These are phyloP conservation scores for Rhodofomes roseus DNA, from an alignment of 1,284 basidiomycete species.

Conservation along the genomic window DNA sequence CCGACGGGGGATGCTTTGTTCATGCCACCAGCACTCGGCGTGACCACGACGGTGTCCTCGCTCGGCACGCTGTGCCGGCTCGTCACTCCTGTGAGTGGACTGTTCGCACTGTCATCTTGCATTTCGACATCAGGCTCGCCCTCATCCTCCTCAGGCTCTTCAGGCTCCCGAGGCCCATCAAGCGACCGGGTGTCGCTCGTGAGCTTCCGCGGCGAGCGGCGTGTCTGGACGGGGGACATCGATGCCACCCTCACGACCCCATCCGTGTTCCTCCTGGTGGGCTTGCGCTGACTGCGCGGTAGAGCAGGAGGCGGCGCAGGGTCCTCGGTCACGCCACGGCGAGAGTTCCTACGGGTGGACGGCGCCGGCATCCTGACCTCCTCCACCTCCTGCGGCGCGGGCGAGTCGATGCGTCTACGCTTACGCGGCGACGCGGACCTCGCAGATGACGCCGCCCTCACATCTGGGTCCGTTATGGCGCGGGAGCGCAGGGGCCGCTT, in stretches of 20 bases:
- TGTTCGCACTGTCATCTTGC: slow-evolving; percentile 50
- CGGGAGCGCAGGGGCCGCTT: slow-evolving; percentile 28
- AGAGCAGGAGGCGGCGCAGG: background rate
- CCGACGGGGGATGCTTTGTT: slow-evolving; percentile 18
- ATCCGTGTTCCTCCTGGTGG: background rate
- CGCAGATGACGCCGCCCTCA: slow-evolving; percentile 14
- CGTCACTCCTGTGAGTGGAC: slow-evolving; percentile 47
- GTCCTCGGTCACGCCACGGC: slow-evolving; percentile 3
- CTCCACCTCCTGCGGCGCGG: slow-evolving; percentile 29
- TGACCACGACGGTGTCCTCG: slow-evolving; percentile 46
- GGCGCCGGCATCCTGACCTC: slow-evolving; percentile 9
- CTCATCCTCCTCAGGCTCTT: background rate
- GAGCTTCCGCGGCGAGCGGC: background rate
- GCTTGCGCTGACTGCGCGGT: background rate
- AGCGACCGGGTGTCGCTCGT: background rate
- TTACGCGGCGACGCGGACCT: slow-evolving; percentile 34
- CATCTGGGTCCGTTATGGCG: slow-evolving; percentile 16
- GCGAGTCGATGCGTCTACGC: slow-evolving; percentile 43
- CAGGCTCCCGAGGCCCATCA: slow-evolving; percentile 1
- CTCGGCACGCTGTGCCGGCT: slow-evolving; percentile 53
- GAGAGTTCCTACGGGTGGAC: slow-evolving; percentile 11
- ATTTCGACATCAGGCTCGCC: slow-evolving; percentile 25
- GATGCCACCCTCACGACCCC: slow-evolving; percentile 4
- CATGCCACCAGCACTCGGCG: slow-evolving; percentile 18
- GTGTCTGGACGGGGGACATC: background rate